These are phyloP conservation scores for Ogataea philodendri DNA, from an alignment of 805 yeast species.

Conservation along the genomic window DNA sequence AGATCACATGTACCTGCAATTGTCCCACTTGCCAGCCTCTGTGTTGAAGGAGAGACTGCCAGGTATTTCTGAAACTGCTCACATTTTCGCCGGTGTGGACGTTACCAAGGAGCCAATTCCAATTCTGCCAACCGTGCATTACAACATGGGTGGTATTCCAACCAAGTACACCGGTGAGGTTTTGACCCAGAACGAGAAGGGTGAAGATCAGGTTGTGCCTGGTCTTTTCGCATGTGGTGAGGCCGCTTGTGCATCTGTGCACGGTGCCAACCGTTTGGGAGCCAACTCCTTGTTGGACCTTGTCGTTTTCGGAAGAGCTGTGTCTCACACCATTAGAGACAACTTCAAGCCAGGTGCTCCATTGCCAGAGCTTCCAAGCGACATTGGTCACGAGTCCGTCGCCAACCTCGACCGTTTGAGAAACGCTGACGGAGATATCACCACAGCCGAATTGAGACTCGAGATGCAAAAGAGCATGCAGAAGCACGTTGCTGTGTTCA, in stretches of 20 bases:
- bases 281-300: constrained; percentile 95
- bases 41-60: constrained; percentile 95
- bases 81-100: constrained; percentile 98
- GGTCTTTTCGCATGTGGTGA: constrained; percentile 98
- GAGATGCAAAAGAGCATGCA: constrained; percentile 97
- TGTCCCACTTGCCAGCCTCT: constrained; percentile 88
- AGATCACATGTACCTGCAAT: constrained; percentile 94
- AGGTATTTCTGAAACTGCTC: constrained; percentile 98
- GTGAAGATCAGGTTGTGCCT: constrained; percentile 87
- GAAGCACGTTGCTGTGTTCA: constrained; percentile 93
- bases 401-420: constrained; percentile 87
- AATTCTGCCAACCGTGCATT: constrained; percentile 96
- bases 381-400: constrained; percentile 84
- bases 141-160: constrained; percentile 99
- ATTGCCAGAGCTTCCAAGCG: constrained; percentile 76
- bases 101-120: constrained; percentile 99
- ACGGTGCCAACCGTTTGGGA: constrained; percentile 99
- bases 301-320: constrained; percentile 98
- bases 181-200: constrained; percentile 74
- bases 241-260: constrained; percentile 98
- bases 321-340: constrained; percentile 86
- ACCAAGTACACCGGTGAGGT: constrained; percentile 97
- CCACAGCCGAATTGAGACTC: constrained; percentile 86
- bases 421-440: constrained; percentile 74
- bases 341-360: constrained; percentile 86